These are phyloP conservation scores for Zygosaccharomyces pseudobailii DNA, from an alignment of 1,139 yeast species.

Conservation along the genomic window DNA sequence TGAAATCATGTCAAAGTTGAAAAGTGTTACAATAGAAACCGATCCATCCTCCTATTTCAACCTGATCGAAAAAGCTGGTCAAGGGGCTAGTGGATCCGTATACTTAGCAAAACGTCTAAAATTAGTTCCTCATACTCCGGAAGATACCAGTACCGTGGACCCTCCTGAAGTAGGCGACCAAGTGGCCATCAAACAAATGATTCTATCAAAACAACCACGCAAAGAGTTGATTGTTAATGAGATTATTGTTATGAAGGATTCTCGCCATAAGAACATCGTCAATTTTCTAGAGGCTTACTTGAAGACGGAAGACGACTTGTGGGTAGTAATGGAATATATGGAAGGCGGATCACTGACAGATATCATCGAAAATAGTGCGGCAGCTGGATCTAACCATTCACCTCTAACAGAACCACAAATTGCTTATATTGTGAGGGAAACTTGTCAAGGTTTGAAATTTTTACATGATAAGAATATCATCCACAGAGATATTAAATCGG, in stretches of 20 bases:
- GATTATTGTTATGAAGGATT: conserved; percentile 91
- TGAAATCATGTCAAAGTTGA: conserved; percentile 78
- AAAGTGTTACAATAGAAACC: conserved; percentile 72
- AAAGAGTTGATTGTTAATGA: conserved; percentile 93
- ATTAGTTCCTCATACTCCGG: conserved; percentile 26
- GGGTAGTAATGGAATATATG: conserved; percentile 97
- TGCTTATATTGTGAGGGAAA: conserved; percentile 84
- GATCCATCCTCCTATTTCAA: conserved; percentile 86
- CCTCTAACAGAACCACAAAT: conserved; percentile 69
- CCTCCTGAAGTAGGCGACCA: conserved; percentile 41
- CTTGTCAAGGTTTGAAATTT: conserved; percentile 87
- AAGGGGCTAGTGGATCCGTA: conserved; percentile 97
- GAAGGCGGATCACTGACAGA: conserved; percentile 89
- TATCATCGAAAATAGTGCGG: conserved; percentile 66
- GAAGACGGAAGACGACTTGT: conserved; percentile 56
- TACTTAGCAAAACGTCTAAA: conserved; percentile 73
- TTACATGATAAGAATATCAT: conserved; percentile 87
- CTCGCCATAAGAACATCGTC: conserved; percentile 87
- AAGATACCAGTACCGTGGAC: conserved; percentile 24
- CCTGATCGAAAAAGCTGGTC: conserved; percentile 95
- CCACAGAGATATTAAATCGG: conserved; percentile 94
- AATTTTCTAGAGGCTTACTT: conserved; percentile 87
- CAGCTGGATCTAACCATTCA: conserved; percentile 35
- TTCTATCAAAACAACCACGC: conserved; percentile 85
- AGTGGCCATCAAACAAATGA: conserved; percentile 95